Percentiles rank a stretch among this genome's conserved stretches.
Conservation (phyloP, 441 rosid species). For the Manihot esculenta region DNA sequence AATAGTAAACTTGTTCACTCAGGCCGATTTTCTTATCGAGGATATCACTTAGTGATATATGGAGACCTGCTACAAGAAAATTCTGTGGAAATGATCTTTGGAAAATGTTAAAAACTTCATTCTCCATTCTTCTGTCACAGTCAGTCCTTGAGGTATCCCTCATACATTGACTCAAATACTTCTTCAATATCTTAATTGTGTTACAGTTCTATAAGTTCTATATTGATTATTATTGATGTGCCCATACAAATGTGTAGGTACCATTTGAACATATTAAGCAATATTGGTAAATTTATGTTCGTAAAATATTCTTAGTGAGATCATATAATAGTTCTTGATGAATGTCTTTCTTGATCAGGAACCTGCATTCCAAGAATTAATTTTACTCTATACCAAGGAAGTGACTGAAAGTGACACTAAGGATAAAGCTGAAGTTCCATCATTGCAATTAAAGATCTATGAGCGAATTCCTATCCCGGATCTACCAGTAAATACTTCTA, state of each 20-base stretch:
- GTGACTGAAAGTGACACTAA: conserved; percentile 41
- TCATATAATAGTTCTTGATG: conserved; percentile 23
- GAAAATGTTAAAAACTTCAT: conserved; percentile 73
- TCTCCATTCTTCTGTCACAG: conserved; percentile 80
- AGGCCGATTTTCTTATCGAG: conserved; percentile 89
- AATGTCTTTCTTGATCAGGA: conserved; percentile 52
- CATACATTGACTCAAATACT: conserved; percentile 4
- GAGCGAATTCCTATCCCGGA: conserved; percentile 94
- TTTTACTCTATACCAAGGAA: conserved; percentile 74
- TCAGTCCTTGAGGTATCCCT: conserved; percentile 79
- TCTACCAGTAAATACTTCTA: conserved; percentile 65
- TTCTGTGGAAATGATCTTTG: conserved; percentile 66
- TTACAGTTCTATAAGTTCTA: not conserved
- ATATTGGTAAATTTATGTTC: conserved; percentile 9
- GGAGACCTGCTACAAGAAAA: conserved; percentile 87
- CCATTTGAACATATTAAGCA: not conserved
- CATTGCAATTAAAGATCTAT: conserved; percentile 79
- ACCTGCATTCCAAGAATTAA: conserved; percentile 90
- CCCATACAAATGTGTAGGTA: not conserved
- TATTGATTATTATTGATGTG: not conserved
- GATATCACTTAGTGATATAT: conserved; percentile 87
- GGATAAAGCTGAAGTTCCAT: conserved; percentile 51
- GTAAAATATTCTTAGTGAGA: conserved; percentile 3
- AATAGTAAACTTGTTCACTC: conserved; percentile 28
- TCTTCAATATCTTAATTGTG: conserved; percentile 16